phyloP scores from a whole-genome alignment of 345 rosid species.

The Brassica nigra region DNA sequence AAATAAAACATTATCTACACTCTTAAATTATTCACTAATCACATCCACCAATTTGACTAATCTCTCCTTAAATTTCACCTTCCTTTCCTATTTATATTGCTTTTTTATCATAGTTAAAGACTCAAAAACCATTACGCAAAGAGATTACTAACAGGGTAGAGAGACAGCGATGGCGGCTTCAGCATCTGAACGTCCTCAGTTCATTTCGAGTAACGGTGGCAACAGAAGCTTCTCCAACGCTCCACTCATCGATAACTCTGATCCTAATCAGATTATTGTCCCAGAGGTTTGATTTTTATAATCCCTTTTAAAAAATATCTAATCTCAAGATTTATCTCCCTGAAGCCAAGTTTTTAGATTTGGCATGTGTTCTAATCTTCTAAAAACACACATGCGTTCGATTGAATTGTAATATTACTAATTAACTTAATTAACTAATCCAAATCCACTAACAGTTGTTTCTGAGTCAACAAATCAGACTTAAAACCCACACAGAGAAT shows the following conservation, averaged over 20 bases:
- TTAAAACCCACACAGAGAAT: not conserved
- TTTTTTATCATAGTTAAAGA: not conserved
- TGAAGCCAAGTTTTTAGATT: not conserved
- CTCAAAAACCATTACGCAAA: not conserved
- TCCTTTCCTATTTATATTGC: not conserved
- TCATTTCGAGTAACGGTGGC: constrained; percentile 65
- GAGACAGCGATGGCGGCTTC: constrained; percentile 43
- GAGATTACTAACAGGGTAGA: constrained; percentile 7
- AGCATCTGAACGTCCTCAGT: constrained; percentile 64
- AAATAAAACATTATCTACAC: no score
- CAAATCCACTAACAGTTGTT: not conserved
- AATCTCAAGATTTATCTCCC: constrained; percentile 4
- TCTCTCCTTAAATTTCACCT: not conserved
- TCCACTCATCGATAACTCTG: constrained; percentile 63
- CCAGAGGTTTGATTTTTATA: constrained; percentile 57
- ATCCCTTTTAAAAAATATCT: not conserved
- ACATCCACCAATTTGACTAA: not conserved
- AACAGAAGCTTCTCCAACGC: constrained; percentile 60
- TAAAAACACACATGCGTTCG: not conserved
- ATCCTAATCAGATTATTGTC: constrained; percentile 66
- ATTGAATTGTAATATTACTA: not conserved
- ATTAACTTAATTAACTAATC: not conserved
- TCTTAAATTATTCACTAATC: not conserved
- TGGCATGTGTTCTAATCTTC: not conserved
- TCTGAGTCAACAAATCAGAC: constrained; percentile 13